These are phyloP conservation scores for Yamadazyma nakazawae DNA, from an alignment of 805 yeast genomes.

Conservation along the genomic window DNA sequence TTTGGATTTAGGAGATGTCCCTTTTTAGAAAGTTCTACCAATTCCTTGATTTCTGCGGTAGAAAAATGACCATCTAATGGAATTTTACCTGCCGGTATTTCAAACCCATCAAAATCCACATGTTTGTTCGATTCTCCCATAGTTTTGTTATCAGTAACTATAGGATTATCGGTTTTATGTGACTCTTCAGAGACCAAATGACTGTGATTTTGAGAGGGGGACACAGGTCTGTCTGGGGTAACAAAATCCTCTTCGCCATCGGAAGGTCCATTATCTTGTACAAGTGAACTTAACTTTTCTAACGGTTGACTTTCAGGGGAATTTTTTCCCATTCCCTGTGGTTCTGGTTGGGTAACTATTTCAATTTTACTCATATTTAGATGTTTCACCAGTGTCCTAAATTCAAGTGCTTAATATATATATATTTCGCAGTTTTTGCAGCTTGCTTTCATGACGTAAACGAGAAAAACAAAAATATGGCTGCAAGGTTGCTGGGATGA, in stretches of 20 bases:
- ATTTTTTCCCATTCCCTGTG: background rate
- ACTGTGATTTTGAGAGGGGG: constrained; percentile 8
- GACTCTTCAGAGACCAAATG: background rate
- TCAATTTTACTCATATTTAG: constrained; percentile 17
- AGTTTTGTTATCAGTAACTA: constrained; percentile 1
- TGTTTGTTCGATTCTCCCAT: constrained; percentile 4
- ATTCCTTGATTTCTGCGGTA: constrained; percentile 27
- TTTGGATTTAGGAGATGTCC: constrained; percentile 26
- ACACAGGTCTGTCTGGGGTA: constrained; percentile 1
- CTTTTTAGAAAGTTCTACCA: constrained; percentile 29
- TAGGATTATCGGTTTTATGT: background rate
- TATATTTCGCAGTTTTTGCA: constrained; percentile 1
- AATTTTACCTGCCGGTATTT: constrained; percentile 34
- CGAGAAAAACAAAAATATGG: background rate
- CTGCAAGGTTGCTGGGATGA: constrained; percentile 1
- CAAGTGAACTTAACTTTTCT: constrained; percentile 25
- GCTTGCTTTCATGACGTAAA: constrained; percentile 10
- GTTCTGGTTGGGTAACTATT: constrained; percentile 26
- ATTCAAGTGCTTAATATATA: background rate
- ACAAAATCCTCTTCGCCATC: background rate
- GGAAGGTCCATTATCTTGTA: constrained; percentile 15
- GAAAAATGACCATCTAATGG: constrained; percentile 42
- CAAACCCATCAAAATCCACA: constrained; percentile 34
- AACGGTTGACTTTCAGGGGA: constrained; percentile 16
- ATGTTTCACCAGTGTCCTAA: background rate